A percentile compares a stretch with the other conserved stretches of the same genome.
Evolutionary conservation across 1,284 basidiomycete genomes (phyloP).

Genomic region (Cryptococcus jaspeensis): DNA sequence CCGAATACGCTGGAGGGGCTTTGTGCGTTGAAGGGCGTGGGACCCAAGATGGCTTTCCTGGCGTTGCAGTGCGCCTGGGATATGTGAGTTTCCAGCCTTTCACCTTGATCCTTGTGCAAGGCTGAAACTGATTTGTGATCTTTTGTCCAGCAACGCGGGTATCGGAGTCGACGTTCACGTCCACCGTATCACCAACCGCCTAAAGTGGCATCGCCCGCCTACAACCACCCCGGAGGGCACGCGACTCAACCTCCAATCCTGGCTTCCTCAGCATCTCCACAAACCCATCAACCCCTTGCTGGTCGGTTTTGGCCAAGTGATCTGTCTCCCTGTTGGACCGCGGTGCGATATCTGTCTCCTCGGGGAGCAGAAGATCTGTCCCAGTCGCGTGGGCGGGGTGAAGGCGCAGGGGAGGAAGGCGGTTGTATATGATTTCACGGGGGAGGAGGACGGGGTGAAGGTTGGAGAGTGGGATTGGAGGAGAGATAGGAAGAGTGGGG

Average conservation of each 20-base stretch:
- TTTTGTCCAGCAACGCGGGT: constrained; percentile 68
- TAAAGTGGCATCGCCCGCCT: constrained; percentile 83
- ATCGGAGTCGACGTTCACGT: constrained; percentile 97
- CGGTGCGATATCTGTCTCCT: constrained; percentile 72
- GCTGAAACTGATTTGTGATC: no score
- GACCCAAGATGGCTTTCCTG: constrained; percentile 90
- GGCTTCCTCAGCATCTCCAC: constrained; percentile 78
- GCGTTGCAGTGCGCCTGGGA: constrained; percentile 82
- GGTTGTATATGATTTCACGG: constrained; percentile 55
- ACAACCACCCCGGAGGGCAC: constrained; percentile 89
- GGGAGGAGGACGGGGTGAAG: constrained; percentile 48
- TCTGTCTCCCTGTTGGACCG: constrained; percentile 80
- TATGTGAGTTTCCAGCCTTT: constrained; percentile 57
- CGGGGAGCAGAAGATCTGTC: constrained; percentile 50
- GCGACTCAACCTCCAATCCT: constrained; percentile 80
- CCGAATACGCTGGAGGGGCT: constrained; percentile 83
- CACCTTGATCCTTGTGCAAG: no score
- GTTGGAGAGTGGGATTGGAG: not conserved
- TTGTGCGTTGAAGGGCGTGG: constrained; percentile 79
- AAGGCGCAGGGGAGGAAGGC: constrained; percentile 44
- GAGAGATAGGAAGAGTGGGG: constrained; percentile 21
- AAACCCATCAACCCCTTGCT: constrained; percentile 81
- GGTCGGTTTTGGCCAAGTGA: constrained; percentile 83
- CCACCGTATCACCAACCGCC: constrained; percentile 86
- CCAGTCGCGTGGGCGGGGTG: constrained; percentile 43